Evolutionary conservation across 352 stramenopile genomes (phyloP), one percentile per base, ranked within the genome.

Genomic region (Globisporangium radiosum): DNA sequence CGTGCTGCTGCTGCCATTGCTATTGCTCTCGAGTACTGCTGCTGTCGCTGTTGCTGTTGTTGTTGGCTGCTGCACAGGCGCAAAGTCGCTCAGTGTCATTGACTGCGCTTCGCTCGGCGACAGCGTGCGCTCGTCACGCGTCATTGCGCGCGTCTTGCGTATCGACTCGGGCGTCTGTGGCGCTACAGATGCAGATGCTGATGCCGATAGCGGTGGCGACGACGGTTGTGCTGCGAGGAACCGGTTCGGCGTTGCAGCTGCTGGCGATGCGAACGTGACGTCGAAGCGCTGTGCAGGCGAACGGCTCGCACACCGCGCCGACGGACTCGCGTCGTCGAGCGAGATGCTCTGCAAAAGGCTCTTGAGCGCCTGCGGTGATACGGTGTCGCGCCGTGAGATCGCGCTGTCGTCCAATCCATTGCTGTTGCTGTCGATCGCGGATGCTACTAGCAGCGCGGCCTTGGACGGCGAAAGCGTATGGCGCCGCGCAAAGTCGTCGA

Each of bases 381-480:
- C 70, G 1, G 70, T 76, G 44, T 76, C 65, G 38, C 62, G 54
- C 6, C 72, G 66, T 7, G 68, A 70, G 37, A 76, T 64, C 7
- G 62, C 54, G 8, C 55, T 60, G 48, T 69, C 63, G 47, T 45
- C 53, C 5, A 60, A 15, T 13, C 8, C 43, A 33, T 33, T 33
- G 57, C 60, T 39, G 60, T 59, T 33, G 51, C 56, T 43, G 48
- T 63, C 51, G 59, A 61, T 45, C 43, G 59, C 58, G 66, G 25
- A 33, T 17, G 65, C 52, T 25, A 74, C 54, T 1, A 88, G 59
- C 47, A 72, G 42, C 17, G 64, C 53, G 50, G 69, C 70, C 25
- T 76, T 81, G 15, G 70, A 61, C 13, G 78, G 78, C 49, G 77
- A 87, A 57, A 88, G 61, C 51, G 77, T 86, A 15, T 56, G 57